phyloP scores from a whole-genome alignment of 495 filamentous ascomycete species.

The Hypoxylon cercidicola region DNA sequence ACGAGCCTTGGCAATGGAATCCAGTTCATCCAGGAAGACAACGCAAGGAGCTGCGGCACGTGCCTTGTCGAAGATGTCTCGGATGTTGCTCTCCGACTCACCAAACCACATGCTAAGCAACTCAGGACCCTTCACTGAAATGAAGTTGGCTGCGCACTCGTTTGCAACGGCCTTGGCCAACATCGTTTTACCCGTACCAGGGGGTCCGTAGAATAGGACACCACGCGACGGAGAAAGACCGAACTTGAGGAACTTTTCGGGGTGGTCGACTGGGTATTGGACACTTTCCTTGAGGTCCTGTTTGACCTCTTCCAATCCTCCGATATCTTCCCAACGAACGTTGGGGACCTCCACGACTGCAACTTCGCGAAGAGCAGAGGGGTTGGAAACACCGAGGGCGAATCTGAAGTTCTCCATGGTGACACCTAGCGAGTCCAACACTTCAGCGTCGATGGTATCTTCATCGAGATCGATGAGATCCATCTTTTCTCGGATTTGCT shows the following conservation, averaged over 20 bases:
- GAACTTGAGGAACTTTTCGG: slow-evolving; percentile 99
- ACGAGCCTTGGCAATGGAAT: slow-evolving; percentile 99
- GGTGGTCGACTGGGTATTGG: slow-evolving; percentile 98
- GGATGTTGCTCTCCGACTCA: slow-evolving; percentile 99
- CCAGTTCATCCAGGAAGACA: slow-evolving; percentile 98
- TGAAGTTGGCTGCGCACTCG: slow-evolving; percentile 99
- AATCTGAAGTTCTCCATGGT: slow-evolving; percentile 99
- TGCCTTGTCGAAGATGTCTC: slow-evolving; percentile 99
- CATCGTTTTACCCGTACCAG: slow-evolving; percentile 99
- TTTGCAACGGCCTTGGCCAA: slow-evolving; percentile 99
- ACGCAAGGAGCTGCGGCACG: slow-evolving; percentile 98
- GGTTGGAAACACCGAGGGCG: slow-evolving; percentile 96
- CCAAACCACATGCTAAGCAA: slow-evolving; percentile 99
- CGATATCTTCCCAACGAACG: slow-evolving; percentile 99
- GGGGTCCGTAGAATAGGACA: slow-evolving; percentile 98
- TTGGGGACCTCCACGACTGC: slow-evolving; percentile 99
- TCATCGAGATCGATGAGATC: slow-evolving; percentile 99
- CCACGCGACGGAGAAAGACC: slow-evolving; percentile 97
- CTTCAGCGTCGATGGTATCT: slow-evolving; percentile 98
- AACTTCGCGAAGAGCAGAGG: slow-evolving; percentile 97
- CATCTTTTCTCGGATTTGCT: slow-evolving; percentile 99
- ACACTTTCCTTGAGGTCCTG: slow-evolving; percentile 99
- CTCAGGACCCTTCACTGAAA: slow-evolving; percentile 98
- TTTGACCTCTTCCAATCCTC: slow-evolving; percentile 98
- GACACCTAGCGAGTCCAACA: slow-evolving; percentile 95